These are phyloP conservation scores for Umbelopsis sp. DNA, from an alignment of 192 early-diverging fungal genomes.

Conservation along the genomic window DNA sequence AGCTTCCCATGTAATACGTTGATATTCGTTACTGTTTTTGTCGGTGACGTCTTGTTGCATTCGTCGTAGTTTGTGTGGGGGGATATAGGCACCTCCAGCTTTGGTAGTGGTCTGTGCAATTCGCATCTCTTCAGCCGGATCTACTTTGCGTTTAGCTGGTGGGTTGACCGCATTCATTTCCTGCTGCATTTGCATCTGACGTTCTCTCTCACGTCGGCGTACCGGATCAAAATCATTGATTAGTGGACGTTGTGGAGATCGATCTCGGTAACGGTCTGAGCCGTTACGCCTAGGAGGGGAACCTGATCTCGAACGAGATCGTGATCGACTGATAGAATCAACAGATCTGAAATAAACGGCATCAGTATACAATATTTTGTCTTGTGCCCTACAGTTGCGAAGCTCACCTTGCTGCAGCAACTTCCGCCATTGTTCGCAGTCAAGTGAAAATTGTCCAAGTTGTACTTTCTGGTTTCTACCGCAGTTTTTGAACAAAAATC, in stretches of 20 bases:
- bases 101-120: constrained; percentile 47
- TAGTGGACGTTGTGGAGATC: background rate
- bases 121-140: constrained; percentile 47
- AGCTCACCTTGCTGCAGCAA: background rate
- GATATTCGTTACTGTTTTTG: constrained; percentile 68
- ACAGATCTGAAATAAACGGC: background rate
- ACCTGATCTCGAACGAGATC: constrained; percentile 29
- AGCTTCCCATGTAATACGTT: constrained; percentile 92
- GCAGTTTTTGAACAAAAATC: constrained; percentile 2
- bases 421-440: constrained; percentile 8
- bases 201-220: constrained; percentile 43
- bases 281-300: constrained; percentile 13
- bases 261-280: background rate
- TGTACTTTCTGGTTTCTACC: background rate
- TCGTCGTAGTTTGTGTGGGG: constrained; percentile 76
- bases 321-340: constrained; percentile 23
- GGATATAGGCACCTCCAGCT: constrained; percentile 82
- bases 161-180: constrained; percentile 24
- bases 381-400: background rate
- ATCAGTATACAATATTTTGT: background rate
- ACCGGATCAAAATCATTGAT: constrained; percentile 26
- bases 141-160: constrained; percentile 38
- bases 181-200: constrained; percentile 36
- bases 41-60: constrained; percentile 76
- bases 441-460: background rate